phyloP scores from a whole-genome alignment of 257 asterid species.

The Thymus quinquecostatus region DNA sequence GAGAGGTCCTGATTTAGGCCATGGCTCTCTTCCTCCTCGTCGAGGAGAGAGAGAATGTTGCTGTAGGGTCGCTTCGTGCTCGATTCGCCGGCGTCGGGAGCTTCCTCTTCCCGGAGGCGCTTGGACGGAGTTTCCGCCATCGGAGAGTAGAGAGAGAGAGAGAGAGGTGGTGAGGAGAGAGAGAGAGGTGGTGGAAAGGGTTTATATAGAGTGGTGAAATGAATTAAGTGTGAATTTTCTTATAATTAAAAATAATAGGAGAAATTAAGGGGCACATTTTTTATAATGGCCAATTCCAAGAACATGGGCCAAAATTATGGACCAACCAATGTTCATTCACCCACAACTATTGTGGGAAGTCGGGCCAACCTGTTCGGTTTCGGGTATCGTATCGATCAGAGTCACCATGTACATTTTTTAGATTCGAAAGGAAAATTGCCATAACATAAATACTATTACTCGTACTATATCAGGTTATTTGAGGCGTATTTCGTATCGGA shows the following conservation, averaged over 20 bases:
- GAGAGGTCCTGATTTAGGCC: conserved; percentile 48
- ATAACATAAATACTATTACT: too few species aligned
- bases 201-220: conserved; percentile 65
- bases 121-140: conserved; percentile 63
- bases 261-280: neutral
- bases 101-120: conserved; percentile 59
- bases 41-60: conserved; percentile 63
- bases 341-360: too few species aligned
- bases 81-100: conserved; percentile 25
- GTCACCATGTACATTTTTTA: too few species aligned
- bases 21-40: conserved; percentile 50
- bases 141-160: conserved; percentile 26
- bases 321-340: too few species aligned
- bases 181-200: conserved; percentile 50
- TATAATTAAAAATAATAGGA: too few species aligned
- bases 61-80: conserved; percentile 47
- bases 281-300: neutral
- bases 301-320: neutral
- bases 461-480: too few species aligned
- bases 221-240: conserved; percentile 5
- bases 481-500: too few species aligned
- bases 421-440: too few species aligned
- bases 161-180: conserved; percentile 36
- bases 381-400: too few species aligned
- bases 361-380: too few species aligned